A percentile compares a stretch with the other conserved stretches of the same genome.
Conservation (phyloP, 352 stramenopile species). For the Aphanomyces cochlioides region DNA sequence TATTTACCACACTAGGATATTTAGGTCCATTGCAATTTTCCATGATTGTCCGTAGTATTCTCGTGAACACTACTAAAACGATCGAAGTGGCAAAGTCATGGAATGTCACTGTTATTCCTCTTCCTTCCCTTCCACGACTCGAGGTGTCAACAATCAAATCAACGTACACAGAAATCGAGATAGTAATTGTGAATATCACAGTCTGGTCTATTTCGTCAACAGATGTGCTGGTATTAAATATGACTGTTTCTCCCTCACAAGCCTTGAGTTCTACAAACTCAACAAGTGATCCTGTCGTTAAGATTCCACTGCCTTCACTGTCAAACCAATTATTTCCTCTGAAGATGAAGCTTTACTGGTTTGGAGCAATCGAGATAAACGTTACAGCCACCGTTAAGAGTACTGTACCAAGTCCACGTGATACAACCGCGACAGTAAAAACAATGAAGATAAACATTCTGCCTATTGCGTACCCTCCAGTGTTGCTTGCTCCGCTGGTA, state of each 20-base stretch:
- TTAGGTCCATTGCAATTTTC: background rate
- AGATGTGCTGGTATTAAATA: background rate
- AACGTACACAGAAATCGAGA: background rate
- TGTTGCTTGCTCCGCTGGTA: background rate
- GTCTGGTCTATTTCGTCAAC: background rate
- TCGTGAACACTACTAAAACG: background rate
- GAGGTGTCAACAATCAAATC: background rate
- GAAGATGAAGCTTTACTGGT: slow-evolving; percentile 2
- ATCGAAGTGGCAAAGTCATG: background rate
- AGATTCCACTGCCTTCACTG: background rate
- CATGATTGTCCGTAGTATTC: background rate
- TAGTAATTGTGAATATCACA: background rate
- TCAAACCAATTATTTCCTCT: background rate
- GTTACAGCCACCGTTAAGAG: background rate
- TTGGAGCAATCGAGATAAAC: slow-evolving; percentile 8
- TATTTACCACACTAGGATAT: background rate
- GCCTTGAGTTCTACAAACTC: too few relatives aligned
- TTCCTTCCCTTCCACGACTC: background rate
- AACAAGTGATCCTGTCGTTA: background rate
- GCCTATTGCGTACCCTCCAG: slow-evolving; percentile 9
- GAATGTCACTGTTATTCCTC: slow-evolving; percentile 13
- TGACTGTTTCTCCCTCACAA: slow-evolving; percentile 2
- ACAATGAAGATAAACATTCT: background rate
- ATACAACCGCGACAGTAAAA: background rate
- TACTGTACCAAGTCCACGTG: background rate